Evolutionary conservation across 257 asterid genomes (phyloP), one percentile per base, ranked within the genome.

Genomic region (Eustoma russellianum): DNA sequence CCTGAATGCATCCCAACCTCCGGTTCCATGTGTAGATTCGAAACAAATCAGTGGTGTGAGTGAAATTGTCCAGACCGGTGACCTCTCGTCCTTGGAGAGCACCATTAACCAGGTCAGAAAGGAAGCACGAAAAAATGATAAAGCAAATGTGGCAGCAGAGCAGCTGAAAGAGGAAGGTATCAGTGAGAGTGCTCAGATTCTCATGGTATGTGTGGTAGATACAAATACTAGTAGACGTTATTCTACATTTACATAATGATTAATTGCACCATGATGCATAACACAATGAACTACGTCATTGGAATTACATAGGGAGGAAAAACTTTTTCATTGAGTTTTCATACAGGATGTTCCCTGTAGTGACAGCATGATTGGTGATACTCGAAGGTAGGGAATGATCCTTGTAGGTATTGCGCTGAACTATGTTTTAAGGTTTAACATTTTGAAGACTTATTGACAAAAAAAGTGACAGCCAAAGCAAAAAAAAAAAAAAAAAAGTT

Each of bases 81-180:
- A 64, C 14, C 54, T 78, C 12, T 63, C 85, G 0, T 74, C 85
- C 0, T 51, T 90, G 72, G 94, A 80, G 68, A 71, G 69, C 50
- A 79, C 89, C 9, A 70, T 86, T 47, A 56, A 81, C 51, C 86
- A 79, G 67, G 71, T 85, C 1, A 70, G 94, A 48, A 86, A 81
- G 67, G 91, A 89, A 63, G 90, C 76, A 8, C 78, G 71, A 61
- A 93, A 79, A 66, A 74, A 57, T 1, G 77, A 71, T 48, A 46
- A 44, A 44, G 95, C 95, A 18, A 86, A 76, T 69, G 83, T 92
- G 30, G 74, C 86, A 1, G 62, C 77, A 5, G 80, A 65, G 74
- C 86, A 65, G 12, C 60, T 77, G 46, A 83, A 79, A 68, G 97
- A 86, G 59, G 95, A 89, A 24, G 94, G 97, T 2, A 65, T 89